Conservation (phyloP, 129 eudicot species). For the Flaveria linearis region DNA sequence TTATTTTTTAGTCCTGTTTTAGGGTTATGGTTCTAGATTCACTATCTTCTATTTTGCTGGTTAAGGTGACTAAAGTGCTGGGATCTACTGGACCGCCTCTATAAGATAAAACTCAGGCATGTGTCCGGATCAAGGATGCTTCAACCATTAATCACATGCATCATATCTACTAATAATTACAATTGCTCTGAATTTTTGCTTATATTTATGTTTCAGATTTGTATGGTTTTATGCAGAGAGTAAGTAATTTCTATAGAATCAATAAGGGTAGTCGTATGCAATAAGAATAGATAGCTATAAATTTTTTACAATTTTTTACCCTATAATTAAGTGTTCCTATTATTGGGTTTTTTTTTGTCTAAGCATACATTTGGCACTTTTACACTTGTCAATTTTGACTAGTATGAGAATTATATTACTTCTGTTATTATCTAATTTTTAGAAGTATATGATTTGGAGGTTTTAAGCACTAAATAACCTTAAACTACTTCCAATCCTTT, state of each 20-base stretch:
- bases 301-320: not conserved
- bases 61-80: not conserved
- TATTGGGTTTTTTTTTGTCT: not conserved
- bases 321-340: not conserved
- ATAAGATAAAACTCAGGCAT: not conserved
- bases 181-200: not conserved
- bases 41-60: not conserved
- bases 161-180: no score
- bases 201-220: not conserved
- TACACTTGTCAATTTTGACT: not conserved
- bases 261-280: not conserved
- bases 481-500: not conserved
- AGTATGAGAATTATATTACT: not conserved
- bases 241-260: not conserved
- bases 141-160: not conserved
- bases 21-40: not conserved
- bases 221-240: not conserved
- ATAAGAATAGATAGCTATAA: no score
- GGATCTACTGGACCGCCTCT: not conserved
- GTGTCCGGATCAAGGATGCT: not conserved
- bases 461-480: not conserved
- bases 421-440: not conserved
- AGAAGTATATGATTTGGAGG: not conserved
- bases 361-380: not conserved
- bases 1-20: not conserved